Percentiles rank a stretch among this genome's conserved stretches.
Evolutionary conservation across 228 moss, liverwort and hornwort genomes (phyloP).

Genomic region (Sphagnum magellanicum): DNA sequence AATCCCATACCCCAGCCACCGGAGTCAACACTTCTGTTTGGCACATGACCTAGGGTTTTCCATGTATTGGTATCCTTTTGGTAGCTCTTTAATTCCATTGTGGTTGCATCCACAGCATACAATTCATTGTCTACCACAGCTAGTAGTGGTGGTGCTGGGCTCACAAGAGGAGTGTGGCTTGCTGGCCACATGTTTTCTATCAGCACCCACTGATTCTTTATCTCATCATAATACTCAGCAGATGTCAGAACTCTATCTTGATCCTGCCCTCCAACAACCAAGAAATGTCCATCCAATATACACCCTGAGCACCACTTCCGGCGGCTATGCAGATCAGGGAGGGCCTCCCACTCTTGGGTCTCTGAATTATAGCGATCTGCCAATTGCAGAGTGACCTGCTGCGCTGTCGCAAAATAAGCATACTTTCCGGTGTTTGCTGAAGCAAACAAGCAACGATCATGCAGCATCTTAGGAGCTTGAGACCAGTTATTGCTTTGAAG

Average conservation of each 20-base stretch:
- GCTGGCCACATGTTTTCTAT: constrained; percentile 83
- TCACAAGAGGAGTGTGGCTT: constrained; percentile 22
- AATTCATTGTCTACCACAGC: constrained; percentile 73
- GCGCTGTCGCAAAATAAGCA: constrained; percentile 65
- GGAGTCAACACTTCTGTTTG: constrained; percentile 40
- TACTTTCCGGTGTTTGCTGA: constrained; percentile 70
- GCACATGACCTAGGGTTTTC: constrained; percentile 55
- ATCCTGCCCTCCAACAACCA: constrained; percentile 37
- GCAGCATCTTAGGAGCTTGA: constrained; percentile 56
- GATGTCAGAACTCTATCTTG: constrained; percentile 37
- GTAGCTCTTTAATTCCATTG: constrained; percentile 68
- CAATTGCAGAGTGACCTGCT: constrained; percentile 32
- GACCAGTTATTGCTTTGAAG: constrained; percentile 57
- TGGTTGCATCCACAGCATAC: constrained; percentile 62
- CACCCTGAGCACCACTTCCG: constrained; percentile 84
- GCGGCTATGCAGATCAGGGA: constrained; percentile 59
- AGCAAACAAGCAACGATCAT: constrained; percentile 71
- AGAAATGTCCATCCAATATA: constrained; percentile 79
- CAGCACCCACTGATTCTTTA: constrained; percentile 45
- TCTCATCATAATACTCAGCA: constrained; percentile 74
- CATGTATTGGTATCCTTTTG: constrained; percentile 60
- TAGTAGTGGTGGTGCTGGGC: constrained; percentile 72
- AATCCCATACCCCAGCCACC: constrained; percentile 55
- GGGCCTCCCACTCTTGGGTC: constrained; percentile 56
- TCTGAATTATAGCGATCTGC: constrained; percentile 69